Percentiles rank a stretch among this genome's conserved stretches.
Evolutionary conservation across 805 yeast genomes (phyloP).

Genomic region (Pichia rugopelliculosa): DNA sequence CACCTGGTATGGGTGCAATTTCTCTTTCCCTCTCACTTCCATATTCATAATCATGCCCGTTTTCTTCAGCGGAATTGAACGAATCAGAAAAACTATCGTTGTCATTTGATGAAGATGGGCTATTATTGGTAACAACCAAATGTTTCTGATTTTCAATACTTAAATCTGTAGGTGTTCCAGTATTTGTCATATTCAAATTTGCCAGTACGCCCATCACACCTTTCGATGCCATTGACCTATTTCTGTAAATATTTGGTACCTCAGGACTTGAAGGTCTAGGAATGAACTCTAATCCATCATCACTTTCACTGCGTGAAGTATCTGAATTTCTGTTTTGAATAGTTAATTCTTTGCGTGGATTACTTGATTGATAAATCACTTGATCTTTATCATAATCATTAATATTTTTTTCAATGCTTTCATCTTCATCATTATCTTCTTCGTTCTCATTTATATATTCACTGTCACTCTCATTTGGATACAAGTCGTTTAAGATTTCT

Average conservation of each 20-base stretch:
- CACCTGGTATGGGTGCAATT: conserved; percentile 4
- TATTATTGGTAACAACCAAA: conserved; percentile 4
- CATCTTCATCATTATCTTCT: conserved; percentile 2
- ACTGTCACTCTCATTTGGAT: conserved; percentile 9
- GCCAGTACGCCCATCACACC: neutral
- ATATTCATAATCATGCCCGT: neutral
- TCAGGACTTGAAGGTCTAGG: conserved; percentile 3
- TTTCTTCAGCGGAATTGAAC: neutral
- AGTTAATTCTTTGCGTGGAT: neutral
- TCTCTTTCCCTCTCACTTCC: neutral
- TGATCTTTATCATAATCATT: neutral
- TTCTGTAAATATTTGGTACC: conserved; percentile 6
- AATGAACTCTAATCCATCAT: conserved; percentile 8
- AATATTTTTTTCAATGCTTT: neutral
- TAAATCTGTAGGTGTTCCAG: conserved; percentile 4
- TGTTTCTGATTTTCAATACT: neutral
- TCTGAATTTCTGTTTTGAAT: neutral
- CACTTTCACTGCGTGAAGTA: neutral
- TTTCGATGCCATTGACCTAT: conserved; percentile 1
- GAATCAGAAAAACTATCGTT: neutral
- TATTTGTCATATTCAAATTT: neutral
- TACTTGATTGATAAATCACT: neutral
- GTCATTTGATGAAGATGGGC: neutral
- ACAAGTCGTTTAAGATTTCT: conserved; percentile 7
- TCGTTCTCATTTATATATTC: neutral